Evolutionary conservation across 805 yeast genomes (phyloP), one percentile per base, ranked within the genome.

Genomic region (Spathaspora arborariae): DNA sequence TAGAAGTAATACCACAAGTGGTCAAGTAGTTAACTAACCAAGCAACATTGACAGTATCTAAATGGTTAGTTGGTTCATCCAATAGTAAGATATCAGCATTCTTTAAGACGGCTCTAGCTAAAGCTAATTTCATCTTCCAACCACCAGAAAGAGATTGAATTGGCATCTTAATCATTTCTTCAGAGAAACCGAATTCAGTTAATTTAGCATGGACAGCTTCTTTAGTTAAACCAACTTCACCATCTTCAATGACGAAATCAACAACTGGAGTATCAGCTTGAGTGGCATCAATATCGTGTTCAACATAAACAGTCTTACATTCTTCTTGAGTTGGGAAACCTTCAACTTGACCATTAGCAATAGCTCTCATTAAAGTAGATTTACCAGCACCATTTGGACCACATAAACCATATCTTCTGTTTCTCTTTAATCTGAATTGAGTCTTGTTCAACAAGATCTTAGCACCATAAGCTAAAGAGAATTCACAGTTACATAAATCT

Each of bases 391-490:
- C 78, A 63, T 72, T 72, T 58, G 76, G 78, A 69, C 78, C 78
- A 83, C 94, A 86, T 65, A 85, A 79, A 92, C 99, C 99, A 76
- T 94, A 94, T 81, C 99, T 88, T 81, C 97, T 91, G 79, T 87
- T 94, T 82, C 96, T 85, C 90, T 89, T 90, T 72, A 94, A 86
- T 80, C 99, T 90, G 74, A 94, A 84, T 81, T 92, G 97, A 62
- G 99, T 94, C 79, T 94, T 92, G 92, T 94, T 94, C 77, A 94
- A 89, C 80, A 94, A 83, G 82, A 94, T 94, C 88, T 94, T 94
- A 68, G 99, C 99, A 92, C 99, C 99, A 78, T 94, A 94, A 75
- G 99, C 99, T 68, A 94, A 83, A 52, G 99, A 94, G 91, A 94
- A 94, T 85, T 94, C 99, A 87, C 98, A 92, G 96, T 94, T 94